Base-by-base conservation (phyloP, 495 filamentous ascomycete species). In the Hyaloscypha bicolor region DNA sequence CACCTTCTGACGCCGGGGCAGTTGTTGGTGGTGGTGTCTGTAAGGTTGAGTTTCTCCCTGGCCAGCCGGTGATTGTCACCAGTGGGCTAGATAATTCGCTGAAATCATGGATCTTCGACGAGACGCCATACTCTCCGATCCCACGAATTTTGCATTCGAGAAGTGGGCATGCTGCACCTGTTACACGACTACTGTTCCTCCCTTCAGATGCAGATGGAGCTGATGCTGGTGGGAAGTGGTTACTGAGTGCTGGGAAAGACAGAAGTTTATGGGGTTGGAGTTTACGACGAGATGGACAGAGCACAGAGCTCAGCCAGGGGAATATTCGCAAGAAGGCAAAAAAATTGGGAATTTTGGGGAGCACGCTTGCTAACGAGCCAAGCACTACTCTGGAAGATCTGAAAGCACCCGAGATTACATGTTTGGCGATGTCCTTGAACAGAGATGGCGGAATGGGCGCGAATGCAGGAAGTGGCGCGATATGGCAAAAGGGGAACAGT, bases 221-320 rank as follows among this genome's bases (percentile, higher is more conserved):
- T n/a, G 93, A 96, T 71, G 88, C 86, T 59, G 86, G 84, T 39
- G 93, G 93, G 2, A 98, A 99, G 78, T 99, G 96, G 94, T 81
- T 99, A 31, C 82, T 99, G 56, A 97, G 92, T 73, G 92, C 90
- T 62, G 93, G 92, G 59, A 83, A 87, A 73, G 95, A 98, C 75
- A 83, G 92, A 66, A 96, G 92, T 78, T 81, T 98, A 14, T 97
- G 96, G 94, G 94, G 90, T 19, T 94, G 95, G 85, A 97, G 94
- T 82, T 77, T 98, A 68, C 90, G 96, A 42, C 90, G 93, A 66
- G 95, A 99, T 76, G 94, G 93, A 39, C 96, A 98, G 76, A 96
- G 91, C 71, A 88, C 92, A 6, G 95, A 98, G 75, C 78, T 99
- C 11, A 97, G 93, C 35, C 96, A 99, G 76, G 94, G 94, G 25